Base-by-base conservation (phyloP, 805 yeast genomes). In the Pichia californica region DNA sequence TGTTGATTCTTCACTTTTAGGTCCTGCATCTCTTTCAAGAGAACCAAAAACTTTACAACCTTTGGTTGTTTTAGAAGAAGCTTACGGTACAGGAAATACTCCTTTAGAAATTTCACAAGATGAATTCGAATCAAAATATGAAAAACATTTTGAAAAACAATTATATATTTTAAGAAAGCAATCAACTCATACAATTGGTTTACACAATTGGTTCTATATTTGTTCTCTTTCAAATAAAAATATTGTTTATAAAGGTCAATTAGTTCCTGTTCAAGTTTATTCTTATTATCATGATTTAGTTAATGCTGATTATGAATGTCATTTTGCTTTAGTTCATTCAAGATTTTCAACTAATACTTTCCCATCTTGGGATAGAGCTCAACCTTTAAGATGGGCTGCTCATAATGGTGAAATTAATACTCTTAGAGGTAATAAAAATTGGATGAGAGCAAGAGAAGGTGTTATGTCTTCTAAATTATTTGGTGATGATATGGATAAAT, bases 321-420 rank as follows among this genome's bases (percentile, higher is more conserved):
- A 89, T 61, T 87, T 93, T 73, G 95, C 97, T 14, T 74, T 91
- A 33, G 98, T 91, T 40, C 99, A 91, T 70, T 89, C 98, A 20
- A 80, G 99, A 63, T 91, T 91, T 74, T 88, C 97, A 45, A 91
- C 99, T 27, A 91, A 91, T 67, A 91, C 99, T 38, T 91, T 91
- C 79, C 99, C 99, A 38, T 88, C 96, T n/a, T 91, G 99, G 99
- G 99, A 93, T 68, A 80, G 99, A 67, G 98, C 99, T 20, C 99
- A 91, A 68, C 99, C 99, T 38, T 74, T 91, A 59, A 76, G 98
- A 65, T 83, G 94, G 83, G 87, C 95, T 27, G 99, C 99, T 31
- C 99, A 91, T 69, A 91, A 91, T 64, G 99, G 99, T 74, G 99
- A 91, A 68, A 93, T 91, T 65, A 91, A 91, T 68, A 91, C 99